These are phyloP conservation scores for Cordyceps cicadae DNA, from an alignment of 2,329 filamentous ascomycete species.

Conservation along the genomic window DNA sequence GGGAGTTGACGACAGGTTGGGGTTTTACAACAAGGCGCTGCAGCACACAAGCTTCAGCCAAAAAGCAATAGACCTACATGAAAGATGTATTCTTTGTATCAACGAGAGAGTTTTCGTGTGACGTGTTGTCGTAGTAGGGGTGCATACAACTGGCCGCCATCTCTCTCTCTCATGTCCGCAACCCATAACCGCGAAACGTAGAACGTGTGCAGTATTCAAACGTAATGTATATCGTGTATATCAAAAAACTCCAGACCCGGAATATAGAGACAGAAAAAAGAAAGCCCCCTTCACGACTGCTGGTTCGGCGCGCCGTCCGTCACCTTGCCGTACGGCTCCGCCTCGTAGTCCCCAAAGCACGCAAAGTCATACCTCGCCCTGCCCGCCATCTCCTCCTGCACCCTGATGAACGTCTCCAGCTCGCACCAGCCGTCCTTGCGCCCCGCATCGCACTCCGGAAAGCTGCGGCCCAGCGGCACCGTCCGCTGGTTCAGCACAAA, in stretches of 20 bases:
- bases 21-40: too few species aligned
- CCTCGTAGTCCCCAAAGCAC: conserved; percentile 50
- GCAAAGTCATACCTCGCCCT: conserved; percentile 55
- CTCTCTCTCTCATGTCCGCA: too few species aligned
- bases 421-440: conserved; percentile 73
- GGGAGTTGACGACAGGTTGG: not conserved
- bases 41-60: too few species aligned
- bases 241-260: not conserved
- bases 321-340: conserved; percentile 30
- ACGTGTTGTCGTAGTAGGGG: too few species aligned
- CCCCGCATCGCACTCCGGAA: conserved; percentile 51
- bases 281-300: not conserved
- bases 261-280: not conserved
- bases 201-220: not conserved
- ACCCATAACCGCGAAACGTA: too few species aligned
- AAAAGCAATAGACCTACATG: not conserved
- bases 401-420: conserved; percentile 55
- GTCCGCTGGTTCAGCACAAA: conserved; percentile 70
- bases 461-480: conserved; percentile 57
- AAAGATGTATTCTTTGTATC: not conserved
- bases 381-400: conserved; percentile 50
- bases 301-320: conserved; percentile 28
- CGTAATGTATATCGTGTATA: not conserved
- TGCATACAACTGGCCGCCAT: too few species aligned
- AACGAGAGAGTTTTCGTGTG: too few species aligned